A percentile compares a stretch with the other conserved stretches of the same genome.
phyloP scores from a whole-genome alignment of 345 rosid species.

The Aquilaria yunnanensis region DNA sequence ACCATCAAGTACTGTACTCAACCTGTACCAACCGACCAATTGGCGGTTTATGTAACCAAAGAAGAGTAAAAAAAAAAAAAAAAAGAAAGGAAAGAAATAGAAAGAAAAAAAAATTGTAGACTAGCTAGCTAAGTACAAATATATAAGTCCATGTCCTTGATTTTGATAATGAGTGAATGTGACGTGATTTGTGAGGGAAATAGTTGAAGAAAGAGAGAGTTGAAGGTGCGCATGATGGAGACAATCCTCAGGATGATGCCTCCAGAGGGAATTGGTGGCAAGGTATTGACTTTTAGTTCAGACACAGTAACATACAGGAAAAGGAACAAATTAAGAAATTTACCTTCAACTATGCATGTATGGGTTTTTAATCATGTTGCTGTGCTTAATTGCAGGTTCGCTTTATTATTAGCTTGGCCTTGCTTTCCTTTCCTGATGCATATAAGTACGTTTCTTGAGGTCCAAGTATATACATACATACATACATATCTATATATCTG shows the following conservation, averaged over 20 bases:
- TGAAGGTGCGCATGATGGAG: slow-evolving; percentile 51
- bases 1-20: background rate
- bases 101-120: background rate
- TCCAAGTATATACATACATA: background rate
- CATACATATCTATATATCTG: too few relatives aligned
- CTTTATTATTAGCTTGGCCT: slow-evolving; percentile 59
- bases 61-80: background rate
- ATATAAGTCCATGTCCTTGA: slow-evolving; percentile 1
- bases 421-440: slow-evolving; percentile 13
- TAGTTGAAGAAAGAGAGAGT: slow-evolving; percentile 54
- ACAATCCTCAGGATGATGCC: slow-evolving; percentile 41
- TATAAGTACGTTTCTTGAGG: background rate
- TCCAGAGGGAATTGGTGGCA: slow-evolving; percentile 98
- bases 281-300: slow-evolving; percentile 32
- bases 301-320: slow-evolving; percentile 1
- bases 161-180: background rate
- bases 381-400: slow-evolving; percentile 51
- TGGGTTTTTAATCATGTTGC: slow-evolving; percentile 7
- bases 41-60: too few relatives aligned
- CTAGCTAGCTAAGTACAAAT: background rate
- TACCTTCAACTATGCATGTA: background rate
- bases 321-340: too few relatives aligned
- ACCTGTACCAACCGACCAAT: too few relatives aligned
- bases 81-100: slow-evolving; percentile 1
- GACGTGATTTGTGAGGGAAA: slow-evolving; percentile 2